Conservation (phyloP, 192 early-diverging fungal genomes). For the Fimicolochytrium jonesii region DNA sequence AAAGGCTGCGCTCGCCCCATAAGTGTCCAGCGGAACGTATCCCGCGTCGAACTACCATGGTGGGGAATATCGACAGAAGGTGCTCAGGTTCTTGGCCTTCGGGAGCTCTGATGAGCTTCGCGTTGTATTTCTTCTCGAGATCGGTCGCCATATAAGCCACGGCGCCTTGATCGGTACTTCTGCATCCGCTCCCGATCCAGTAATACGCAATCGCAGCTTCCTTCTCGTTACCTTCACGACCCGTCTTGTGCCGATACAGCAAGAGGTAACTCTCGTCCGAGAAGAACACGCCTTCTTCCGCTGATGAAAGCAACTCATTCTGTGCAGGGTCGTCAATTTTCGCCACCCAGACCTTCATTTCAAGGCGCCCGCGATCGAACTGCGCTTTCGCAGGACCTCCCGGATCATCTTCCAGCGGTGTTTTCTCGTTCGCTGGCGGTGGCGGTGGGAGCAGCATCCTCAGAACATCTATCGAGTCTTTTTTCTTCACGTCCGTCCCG, state of each 20-base stretch:
- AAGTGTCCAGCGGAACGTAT: neutral
- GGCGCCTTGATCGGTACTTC: constrained; percentile 33
- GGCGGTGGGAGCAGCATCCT: constrained; percentile 32
- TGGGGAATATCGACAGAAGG: constrained; percentile 29
- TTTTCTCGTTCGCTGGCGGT: constrained; percentile 27
- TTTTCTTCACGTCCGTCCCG: neutral
- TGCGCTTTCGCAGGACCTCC: constrained; percentile 28
- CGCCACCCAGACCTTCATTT: constrained; percentile 16
- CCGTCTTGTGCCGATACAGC: constrained; percentile 24
- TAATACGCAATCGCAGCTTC: constrained; percentile 29
- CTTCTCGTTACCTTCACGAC: constrained; percentile 32
- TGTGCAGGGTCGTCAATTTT: too few relatives aligned
- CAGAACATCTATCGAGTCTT: constrained; percentile 9
- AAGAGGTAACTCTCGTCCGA: constrained; percentile 33
- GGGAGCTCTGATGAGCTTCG: constrained; percentile 26
- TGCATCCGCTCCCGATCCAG: constrained; percentile 37
- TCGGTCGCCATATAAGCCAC: constrained; percentile 29
- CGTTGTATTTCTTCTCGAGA: constrained; percentile 29
- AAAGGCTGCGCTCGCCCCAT: constrained; percentile 13
- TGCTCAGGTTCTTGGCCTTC: constrained; percentile 36
- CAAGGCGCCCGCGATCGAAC: constrained; percentile 26
- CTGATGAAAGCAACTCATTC: too few relatives aligned
- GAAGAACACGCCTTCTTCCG: constrained; percentile 28
- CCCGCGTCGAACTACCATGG: constrained; percentile 18
- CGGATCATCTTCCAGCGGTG: constrained; percentile 15